Percentiles rank a stretch among this genome's conserved stretches.
These are phyloP conservation scores for Cytospora mali DNA, from an alignment of 2,329 filamentous ascomycete species.

Conservation along the genomic window DNA sequence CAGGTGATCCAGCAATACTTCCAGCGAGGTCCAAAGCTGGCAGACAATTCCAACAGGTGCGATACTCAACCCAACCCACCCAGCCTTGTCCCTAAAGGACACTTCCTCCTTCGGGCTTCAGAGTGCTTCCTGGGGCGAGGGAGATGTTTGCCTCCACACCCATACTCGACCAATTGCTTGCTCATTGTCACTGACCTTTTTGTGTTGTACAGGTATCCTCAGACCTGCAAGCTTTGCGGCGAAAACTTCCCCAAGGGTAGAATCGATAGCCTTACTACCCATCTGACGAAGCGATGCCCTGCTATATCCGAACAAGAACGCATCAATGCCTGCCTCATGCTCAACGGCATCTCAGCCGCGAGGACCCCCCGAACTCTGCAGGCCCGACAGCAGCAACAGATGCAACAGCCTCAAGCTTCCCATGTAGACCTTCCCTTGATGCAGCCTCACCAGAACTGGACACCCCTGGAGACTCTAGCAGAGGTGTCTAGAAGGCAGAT, in stretches of 20 bases:
- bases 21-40: slow-evolving; percentile 80
- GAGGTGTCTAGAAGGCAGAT: slow-evolving; percentile 80
- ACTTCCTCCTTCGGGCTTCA: not conserved
- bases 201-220: slow-evolving; percentile 75
- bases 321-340: slow-evolving; percentile 71
- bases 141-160: not conserved
- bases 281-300: slow-evolving; percentile 85
- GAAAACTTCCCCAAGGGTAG: slow-evolving; percentile 90
- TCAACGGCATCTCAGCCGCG: slow-evolving; percentile 68
- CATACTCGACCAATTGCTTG: not conserved
- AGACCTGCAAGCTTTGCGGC: slow-evolving; percentile 86
- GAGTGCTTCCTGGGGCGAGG: not conserved
- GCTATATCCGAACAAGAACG: slow-evolving; percentile 75
- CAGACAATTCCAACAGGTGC: slow-evolving; percentile 89
- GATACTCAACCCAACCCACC: slow-evolving; percentile 68
- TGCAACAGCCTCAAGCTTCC: slow-evolving; percentile 29
- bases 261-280: slow-evolving; percentile 77
- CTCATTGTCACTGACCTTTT: not conserved
- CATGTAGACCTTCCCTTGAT: slow-evolving; percentile 44
- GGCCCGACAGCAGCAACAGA: slow-evolving; percentile 27
- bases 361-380: slow-evolving; percentile 17
- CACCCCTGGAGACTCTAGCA: slow-evolving; percentile 81
- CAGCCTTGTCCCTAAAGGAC: not conserved
- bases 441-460: slow-evolving; percentile 64
- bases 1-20: slow-evolving; percentile 87